phyloP scores from a whole-genome alignment of 768 basidiomycete species.

The Rhodosporidiobolus sp. region DNA sequence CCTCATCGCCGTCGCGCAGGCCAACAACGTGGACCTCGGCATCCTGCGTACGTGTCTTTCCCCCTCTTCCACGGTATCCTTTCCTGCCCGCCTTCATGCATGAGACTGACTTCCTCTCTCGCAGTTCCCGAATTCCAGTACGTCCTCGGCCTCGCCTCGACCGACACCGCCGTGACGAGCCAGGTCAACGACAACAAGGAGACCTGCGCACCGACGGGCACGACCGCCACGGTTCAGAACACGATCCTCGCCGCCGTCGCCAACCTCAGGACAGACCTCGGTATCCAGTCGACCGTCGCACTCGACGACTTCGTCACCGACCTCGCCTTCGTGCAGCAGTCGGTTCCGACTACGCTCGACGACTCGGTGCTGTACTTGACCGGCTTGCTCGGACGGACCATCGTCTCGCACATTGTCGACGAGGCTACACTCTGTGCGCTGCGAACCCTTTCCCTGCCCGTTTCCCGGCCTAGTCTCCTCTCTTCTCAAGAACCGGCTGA shows the following conservation, averaged over 20 bases:
- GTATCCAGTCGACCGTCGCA: constrained; percentile 56
- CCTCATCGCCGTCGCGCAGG: constrained; percentile 55
- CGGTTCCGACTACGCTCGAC: constrained; percentile 63
- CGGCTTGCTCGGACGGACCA: constrained; percentile 65
- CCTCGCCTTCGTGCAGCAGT: constrained; percentile 60
- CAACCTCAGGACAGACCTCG: constrained; percentile 57
- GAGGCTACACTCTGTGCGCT: constrained; percentile 52
- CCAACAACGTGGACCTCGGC: constrained; percentile 61
- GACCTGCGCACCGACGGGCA: constrained; percentile 59
- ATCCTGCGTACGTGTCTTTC: constrained; percentile 40
- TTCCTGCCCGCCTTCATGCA: constrained; percentile 60
- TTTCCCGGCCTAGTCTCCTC: not conserved
- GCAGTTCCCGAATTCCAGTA: constrained; percentile 45
- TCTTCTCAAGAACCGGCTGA: no score
- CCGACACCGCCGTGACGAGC: constrained; percentile 54
- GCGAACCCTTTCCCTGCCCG: no score
- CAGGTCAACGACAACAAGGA: constrained; percentile 53
- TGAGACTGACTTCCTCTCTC: constrained; percentile 26
- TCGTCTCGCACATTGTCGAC: constrained; percentile 54
- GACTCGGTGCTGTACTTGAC: constrained; percentile 64
- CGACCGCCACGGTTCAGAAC: constrained; percentile 59
- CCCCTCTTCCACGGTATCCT: no score
- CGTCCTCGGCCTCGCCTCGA: constrained; percentile 8
- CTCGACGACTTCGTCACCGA: constrained; percentile 65
- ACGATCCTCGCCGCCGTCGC: constrained; percentile 64